These are phyloP conservation scores for Phytophthora meadii DNA, from an alignment of 352 stramenopile species.

Conservation along the genomic window DNA sequence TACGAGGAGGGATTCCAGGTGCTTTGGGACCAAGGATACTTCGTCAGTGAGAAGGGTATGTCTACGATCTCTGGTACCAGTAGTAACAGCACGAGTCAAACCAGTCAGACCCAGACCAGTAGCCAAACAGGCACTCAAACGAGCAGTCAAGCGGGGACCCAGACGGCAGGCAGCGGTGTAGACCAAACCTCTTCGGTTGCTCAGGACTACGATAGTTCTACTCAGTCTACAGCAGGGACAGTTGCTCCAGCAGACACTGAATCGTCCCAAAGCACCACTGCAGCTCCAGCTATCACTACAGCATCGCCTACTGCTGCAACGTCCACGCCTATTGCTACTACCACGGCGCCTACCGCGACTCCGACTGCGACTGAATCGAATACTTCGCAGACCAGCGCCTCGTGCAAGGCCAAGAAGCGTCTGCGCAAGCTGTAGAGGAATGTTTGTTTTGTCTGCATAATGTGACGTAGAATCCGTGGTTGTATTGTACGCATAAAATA, in stretches of 20 bases:
- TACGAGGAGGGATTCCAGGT: constrained; percentile 57
- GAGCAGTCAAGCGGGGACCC: constrained; percentile 11
- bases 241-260: constrained; percentile 20
- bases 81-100: constrained; percentile 26
- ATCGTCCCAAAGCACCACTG: constrained; percentile 17
- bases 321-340: constrained; percentile 5
- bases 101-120: neutral
- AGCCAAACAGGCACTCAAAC: constrained; percentile 1
- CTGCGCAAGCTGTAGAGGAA: constrained; percentile 29
- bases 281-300: constrained; percentile 2
- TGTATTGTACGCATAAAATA: too few species aligned
- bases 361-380: constrained; percentile 6
- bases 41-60: constrained; percentile 49
- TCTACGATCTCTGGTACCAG: constrained; percentile 25
- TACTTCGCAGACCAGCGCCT: constrained; percentile 13
- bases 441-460: neutral
- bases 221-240: constrained; percentile 22
- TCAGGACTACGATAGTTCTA: constrained; percentile 25
- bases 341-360: constrained; percentile 15
- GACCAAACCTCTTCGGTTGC: constrained; percentile 18
- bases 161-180: constrained; percentile 18
- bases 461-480: neutral
- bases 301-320: constrained; percentile 7
- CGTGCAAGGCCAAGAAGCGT: constrained; percentile 34
- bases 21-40: constrained; percentile 79